These are phyloP conservation scores for Scenedesmus sp. DNA, from an alignment of 163 green algal genomes.

Conservation along the genomic window DNA sequence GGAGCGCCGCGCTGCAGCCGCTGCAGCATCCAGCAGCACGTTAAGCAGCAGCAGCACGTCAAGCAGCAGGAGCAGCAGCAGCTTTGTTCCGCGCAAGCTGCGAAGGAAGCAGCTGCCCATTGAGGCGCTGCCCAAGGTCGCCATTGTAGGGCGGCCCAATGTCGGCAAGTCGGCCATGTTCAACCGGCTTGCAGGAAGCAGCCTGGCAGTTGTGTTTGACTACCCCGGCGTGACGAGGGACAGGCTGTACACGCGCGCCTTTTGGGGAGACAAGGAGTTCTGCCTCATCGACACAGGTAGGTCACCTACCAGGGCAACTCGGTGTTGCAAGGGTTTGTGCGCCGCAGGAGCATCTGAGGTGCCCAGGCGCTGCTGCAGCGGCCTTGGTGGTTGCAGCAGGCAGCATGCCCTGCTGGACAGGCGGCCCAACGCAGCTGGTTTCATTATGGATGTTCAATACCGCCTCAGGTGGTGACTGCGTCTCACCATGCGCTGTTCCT, in stretches of 20 bases:
- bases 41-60: not conserved
- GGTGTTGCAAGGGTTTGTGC: too few species aligned
- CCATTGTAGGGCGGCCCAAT: slow-evolving; percentile 98
- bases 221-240: slow-evolving; percentile 96
- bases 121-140: slow-evolving; percentile 75
- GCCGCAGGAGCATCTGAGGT: too few species aligned
- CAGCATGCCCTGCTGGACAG: not conserved
- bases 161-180: slow-evolving; percentile 97
- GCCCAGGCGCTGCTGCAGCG: not conserved
- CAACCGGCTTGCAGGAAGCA: slow-evolving; percentile 92
- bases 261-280: slow-evolving; percentile 93
- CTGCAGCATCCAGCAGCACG: not conserved
- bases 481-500: too few species aligned
- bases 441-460: too few species aligned
- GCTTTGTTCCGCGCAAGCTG: slow-evolving; percentile 23
- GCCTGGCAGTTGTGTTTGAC: slow-evolving; percentile 97
- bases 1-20: slow-evolving; percentile 29
- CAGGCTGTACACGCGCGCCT: slow-evolving; percentile 91
- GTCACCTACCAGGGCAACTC: too few species aligned
- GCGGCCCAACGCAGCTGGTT: not conserved
- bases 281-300: slow-evolving; percentile 95
- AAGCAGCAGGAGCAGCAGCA: not conserved
- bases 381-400: not conserved
- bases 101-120: slow-evolving; percentile 54
- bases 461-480: too few species aligned